Base-by-base conservation (phyloP, 352 stramenopile genomes). In the Phytophthora macrochlamydospora region DNA sequence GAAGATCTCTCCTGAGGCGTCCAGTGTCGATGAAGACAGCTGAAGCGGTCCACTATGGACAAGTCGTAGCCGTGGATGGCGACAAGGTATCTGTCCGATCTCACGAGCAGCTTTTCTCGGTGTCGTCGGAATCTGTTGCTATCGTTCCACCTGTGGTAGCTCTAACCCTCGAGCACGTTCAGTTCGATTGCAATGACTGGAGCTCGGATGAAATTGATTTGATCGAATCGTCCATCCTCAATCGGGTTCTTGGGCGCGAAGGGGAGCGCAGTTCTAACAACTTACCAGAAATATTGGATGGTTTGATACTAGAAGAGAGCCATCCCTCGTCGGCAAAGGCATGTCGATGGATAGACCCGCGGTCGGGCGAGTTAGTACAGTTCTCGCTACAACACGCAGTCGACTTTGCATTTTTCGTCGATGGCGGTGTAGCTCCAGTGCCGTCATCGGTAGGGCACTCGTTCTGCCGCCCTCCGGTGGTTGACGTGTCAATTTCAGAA, bases 281-380 rank as follows among this genome's bases (percentile, higher is more conserved):
- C 12, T 2, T 51, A 4, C 28, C 45, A 2, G 18, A 35, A 8
- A 31, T 51, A 33, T 33, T 7, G 3, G 28, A 33, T n/a, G 45
- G 45, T 2, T 13, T 51, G 45, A 7, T 51, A 28, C 11, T 14
- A 24, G 49, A 57, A 51, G 43, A 54, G 24, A 54, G 43, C 13
- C 14, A 54, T 8, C 55, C 55, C 2, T 31, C 42, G 5, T 8
- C 7, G 2, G n/a, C 4, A 3, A 61, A 54, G n/a, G 4, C 40
- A 5, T 61, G 55, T 40, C 55, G 32, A 18, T 61, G 55, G 43
- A 61, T 61, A 9, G 55, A 61, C 32, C 55, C 55, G 7, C 35
- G 37, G 40, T 42, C 44, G 31, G 55, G 55, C 8, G 3, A 18
- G 35, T 12, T 13, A 4, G 5, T 33, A 28, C 18, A 13, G 11